Evolutionary conservation across 441 rosid species (phyloP).

Genomic region (Dalechampia spathulata): DNA sequence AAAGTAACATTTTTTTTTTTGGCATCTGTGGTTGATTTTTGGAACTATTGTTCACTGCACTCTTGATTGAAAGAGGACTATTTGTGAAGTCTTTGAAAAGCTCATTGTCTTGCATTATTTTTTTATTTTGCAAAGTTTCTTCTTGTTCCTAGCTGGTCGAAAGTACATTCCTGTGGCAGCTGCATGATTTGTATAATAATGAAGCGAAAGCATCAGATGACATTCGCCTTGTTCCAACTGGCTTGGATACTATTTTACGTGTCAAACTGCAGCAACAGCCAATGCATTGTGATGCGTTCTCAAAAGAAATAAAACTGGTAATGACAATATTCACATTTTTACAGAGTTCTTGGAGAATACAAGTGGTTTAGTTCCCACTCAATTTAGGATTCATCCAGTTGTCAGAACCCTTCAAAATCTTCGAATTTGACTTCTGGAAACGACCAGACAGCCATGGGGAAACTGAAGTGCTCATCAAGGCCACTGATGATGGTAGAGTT

Average conservation of each 20-base stretch:
- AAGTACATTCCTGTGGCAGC: slow-evolving; percentile 58
- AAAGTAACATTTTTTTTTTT: not conserved
- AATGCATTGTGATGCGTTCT: slow-evolving; percentile 76
- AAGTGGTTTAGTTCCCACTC: slow-evolving; percentile 29
- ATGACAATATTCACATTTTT: slow-evolving; percentile 14
- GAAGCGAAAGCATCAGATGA: slow-evolving; percentile 48
- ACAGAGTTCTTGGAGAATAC: slow-evolving; percentile 17
- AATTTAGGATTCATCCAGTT: slow-evolving; percentile 57
- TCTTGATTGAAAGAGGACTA: no score
- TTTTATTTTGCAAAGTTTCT: slow-evolving; percentile 13
- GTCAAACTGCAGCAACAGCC: slow-evolving; percentile 63
- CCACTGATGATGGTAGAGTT: slow-evolving; percentile 51
- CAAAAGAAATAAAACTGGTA: slow-evolving; percentile 74
- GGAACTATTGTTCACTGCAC: no score
- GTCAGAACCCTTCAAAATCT: slow-evolving; percentile 84
- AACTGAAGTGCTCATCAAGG: slow-evolving; percentile 46
- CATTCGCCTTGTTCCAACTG: slow-evolving; percentile 62
- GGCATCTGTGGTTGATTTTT: no score
- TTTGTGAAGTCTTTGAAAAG: slow-evolving; percentile 4
- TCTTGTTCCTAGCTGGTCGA: slow-evolving; percentile 60
- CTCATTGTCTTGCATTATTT: slow-evolving; percentile 15
- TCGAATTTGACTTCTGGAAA: slow-evolving; percentile 96
- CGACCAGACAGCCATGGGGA: slow-evolving; percentile 70
- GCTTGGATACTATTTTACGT: slow-evolving; percentile 40
- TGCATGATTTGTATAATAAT: slow-evolving; percentile 51